These are phyloP conservation scores for Bruguiera parviflora DNA, from an alignment of 345 rosid species.

Conservation along the genomic window DNA sequence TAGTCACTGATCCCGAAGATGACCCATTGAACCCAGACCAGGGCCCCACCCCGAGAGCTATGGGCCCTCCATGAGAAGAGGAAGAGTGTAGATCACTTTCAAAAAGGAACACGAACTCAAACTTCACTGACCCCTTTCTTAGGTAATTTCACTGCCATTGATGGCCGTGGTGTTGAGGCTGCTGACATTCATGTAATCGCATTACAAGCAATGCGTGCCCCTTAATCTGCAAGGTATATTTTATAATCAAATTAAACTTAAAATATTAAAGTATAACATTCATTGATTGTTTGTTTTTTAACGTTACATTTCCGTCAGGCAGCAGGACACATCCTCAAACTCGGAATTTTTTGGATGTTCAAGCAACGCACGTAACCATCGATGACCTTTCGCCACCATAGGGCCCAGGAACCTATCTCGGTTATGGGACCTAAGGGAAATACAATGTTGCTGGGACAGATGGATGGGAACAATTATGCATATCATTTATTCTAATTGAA, in stretches of 20 bases:
- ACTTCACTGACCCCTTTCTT: constrained; percentile 52
- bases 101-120: constrained; percentile 46
- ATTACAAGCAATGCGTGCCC: constrained; percentile 56
- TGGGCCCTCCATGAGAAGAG: constrained; percentile 49
- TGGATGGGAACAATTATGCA: constrained; percentile 55
- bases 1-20: constrained; percentile 60
- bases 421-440: constrained; percentile 52
- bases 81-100: constrained; percentile 68
- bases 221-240: constrained; percentile 37
- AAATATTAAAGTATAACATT: too few species aligned
- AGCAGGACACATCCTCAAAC: too few species aligned
- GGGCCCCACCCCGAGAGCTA: constrained; percentile 57
- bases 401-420: constrained; percentile 40
- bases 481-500: neutral
- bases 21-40: constrained; percentile 54
- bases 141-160: constrained; percentile 65
- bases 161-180: constrained; percentile 53
- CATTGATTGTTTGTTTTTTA: too few species aligned
- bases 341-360: neutral
- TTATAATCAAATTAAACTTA: too few species aligned
- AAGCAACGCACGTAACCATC: constrained; percentile 59
- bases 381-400: constrained; percentile 70
- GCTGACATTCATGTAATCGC: constrained; percentile 11
- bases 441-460: constrained; percentile 34
- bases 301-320: too few species aligned